These are phyloP conservation scores for Rhodofomes roseus DNA, from an alignment of 1,284 basidiomycete species.

Conservation along the genomic window DNA sequence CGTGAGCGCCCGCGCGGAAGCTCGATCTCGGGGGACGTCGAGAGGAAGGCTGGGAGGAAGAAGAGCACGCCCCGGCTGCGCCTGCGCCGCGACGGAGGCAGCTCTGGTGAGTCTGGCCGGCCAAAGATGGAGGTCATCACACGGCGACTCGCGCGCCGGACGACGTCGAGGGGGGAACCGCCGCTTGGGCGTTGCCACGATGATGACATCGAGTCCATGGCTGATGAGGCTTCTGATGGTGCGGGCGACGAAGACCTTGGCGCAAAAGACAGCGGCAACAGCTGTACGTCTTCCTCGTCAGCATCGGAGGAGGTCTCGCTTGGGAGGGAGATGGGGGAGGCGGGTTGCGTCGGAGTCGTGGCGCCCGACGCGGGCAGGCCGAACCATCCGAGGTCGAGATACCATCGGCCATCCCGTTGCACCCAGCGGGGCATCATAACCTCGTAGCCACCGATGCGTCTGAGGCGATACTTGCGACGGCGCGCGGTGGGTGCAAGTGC, in stretches of 20 bases:
- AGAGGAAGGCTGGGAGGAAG: constrained; percentile 80
- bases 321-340: constrained; percentile 41
- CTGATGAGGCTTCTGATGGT: constrained; percentile 42
- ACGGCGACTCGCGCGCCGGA: constrained; percentile 53
- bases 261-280: constrained; percentile 63
- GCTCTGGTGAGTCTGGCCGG: constrained; percentile 36
- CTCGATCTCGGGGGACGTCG: constrained; percentile 49
- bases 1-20: constrained; percentile 29
- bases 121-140: constrained; percentile 44
- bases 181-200: constrained; percentile 13
- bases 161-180: constrained; percentile 36
- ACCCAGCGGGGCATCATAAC: constrained; percentile 70
- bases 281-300: constrained; percentile 50
- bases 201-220: constrained; percentile 33
- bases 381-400: constrained; percentile 64
- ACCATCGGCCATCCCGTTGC: constrained; percentile 65
- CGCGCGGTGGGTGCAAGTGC: constrained; percentile 43
- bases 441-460: constrained; percentile 69
- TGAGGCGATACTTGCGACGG: constrained; percentile 53
- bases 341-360: constrained; percentile 41
- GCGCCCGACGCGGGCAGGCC: constrained; percentile 45
- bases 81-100: constrained; percentile 38
- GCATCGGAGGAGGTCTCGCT: constrained; percentile 30
- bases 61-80: constrained; percentile 65
- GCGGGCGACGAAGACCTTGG: constrained; percentile 53